A percentile compares a stretch with the other conserved stretches of the same genome.
These are phyloP conservation scores for Clavulina sp. DNA, from an alignment of 768 basidiomycete species.

Conservation along the genomic window DNA sequence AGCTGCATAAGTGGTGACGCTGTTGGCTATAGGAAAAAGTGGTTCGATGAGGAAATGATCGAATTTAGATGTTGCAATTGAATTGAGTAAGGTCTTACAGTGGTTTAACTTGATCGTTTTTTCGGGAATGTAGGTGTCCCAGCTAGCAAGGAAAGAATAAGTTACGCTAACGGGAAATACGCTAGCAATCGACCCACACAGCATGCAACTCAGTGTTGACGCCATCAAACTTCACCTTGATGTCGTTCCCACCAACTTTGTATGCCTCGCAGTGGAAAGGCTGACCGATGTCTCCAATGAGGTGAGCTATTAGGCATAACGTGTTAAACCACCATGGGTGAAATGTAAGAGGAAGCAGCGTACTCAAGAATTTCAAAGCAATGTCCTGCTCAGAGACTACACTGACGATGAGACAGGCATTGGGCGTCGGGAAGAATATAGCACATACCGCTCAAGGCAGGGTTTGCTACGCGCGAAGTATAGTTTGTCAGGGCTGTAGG, in stretches of 20 bases:
- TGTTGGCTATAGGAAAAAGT: background rate
- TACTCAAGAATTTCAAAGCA: background rate
- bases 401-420: background rate
- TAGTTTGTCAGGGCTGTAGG: background rate
- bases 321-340: constrained; percentile 1
- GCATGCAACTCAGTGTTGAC: constrained; percentile 5
- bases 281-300: constrained; percentile 10
- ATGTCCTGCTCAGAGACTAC: background rate
- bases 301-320: constrained; percentile 9
- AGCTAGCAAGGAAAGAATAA: background rate
- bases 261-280: constrained; percentile 9
- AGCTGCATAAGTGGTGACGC: constrained; percentile 1
- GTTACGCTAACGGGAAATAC: no score
- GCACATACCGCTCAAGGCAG: background rate
- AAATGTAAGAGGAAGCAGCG: background rate
- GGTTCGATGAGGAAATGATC: background rate
- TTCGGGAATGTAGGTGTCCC: background rate
- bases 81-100: background rate
- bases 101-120: background rate
- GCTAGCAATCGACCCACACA: background rate
- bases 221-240: constrained; percentile 6
- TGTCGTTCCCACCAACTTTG: constrained; percentile 8
- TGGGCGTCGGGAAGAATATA: background rate
- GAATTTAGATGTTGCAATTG: no score
- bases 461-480: background rate